Evolutionary conservation across 371 early-diverging fungal species (phyloP).

Genomic region (Funneliformis caledonium): DNA sequence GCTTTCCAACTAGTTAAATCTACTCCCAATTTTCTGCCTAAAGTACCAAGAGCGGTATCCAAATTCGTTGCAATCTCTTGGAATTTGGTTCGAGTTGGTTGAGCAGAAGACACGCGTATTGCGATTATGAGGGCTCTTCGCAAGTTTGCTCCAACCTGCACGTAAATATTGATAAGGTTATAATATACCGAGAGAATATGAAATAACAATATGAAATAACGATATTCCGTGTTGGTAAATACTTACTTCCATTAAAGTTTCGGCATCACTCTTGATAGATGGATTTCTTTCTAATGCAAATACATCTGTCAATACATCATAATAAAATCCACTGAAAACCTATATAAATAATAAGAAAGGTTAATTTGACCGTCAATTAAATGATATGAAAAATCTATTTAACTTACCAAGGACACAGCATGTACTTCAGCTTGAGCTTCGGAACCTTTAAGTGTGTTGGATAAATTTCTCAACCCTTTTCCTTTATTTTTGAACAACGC

Average conservation of each 20-base stretch:
- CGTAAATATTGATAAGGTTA: not conserved
- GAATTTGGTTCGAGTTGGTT: not conserved
- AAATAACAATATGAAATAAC: no score
- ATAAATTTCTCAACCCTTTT: constrained; percentile 29
- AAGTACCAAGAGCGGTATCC: not conserved
- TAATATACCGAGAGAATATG: not conserved
- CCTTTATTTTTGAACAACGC: constrained; percentile 4
- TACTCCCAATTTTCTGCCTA: constrained; percentile 1
- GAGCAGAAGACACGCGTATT: not conserved
- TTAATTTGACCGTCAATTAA: not conserved
- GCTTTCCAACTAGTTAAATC: not conserved
- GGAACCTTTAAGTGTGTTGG: not conserved
- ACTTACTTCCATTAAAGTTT: not conserved
- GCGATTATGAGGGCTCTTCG: constrained; percentile 11
- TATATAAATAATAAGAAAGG: not conserved
- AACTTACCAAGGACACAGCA: constrained; percentile 6
- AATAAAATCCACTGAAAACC: constrained; percentile 26
- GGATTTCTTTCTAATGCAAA: constrained; percentile 5
- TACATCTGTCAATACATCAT: constrained; percentile 18
- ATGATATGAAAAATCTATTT: not conserved
- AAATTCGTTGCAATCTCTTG: constrained; percentile 25
- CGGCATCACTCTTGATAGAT: not conserved
- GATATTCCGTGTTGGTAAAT: not conserved
- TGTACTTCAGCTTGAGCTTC: not conserved
- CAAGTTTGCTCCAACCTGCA: not conserved